A percentile compares a stretch with the other conserved stretches of the same genome.
These are phyloP conservation scores for Candida ipomoeae DNA, from an alignment of 805 yeast species.

Conservation along the genomic window DNA sequence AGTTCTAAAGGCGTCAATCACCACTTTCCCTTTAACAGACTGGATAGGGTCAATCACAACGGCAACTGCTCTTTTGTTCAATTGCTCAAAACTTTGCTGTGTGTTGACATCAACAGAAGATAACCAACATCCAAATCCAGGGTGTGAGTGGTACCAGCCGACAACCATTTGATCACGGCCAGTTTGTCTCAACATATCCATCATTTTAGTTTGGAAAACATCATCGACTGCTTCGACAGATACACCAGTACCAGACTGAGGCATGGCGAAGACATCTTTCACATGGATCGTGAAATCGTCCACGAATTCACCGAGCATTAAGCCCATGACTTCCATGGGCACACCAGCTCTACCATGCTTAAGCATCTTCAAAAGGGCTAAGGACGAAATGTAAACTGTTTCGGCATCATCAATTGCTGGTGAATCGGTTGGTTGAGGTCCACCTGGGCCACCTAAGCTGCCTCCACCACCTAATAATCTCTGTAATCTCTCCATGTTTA, in stretches of 20 bases:
- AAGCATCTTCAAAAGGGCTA: slow-evolving; percentile 93
- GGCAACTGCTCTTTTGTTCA: slow-evolving; percentile 94
- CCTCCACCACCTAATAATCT: slow-evolving; percentile 42
- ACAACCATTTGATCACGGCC: slow-evolving; percentile 99
- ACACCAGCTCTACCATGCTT: slow-evolving; percentile 94
- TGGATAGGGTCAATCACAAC: slow-evolving; percentile 98
- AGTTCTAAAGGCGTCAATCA: slow-evolving; percentile 95
- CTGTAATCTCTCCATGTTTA: slow-evolving; percentile 47
- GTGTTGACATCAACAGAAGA: slow-evolving; percentile 97
- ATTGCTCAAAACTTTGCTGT: slow-evolving; percentile 95
- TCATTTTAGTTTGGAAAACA: slow-evolving; percentile 97
- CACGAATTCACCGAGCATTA: slow-evolving; percentile 97
- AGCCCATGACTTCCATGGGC: slow-evolving; percentile 86
- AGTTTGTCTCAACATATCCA: slow-evolving; percentile 98
- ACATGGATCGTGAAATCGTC: slow-evolving; percentile 97
- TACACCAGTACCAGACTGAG: slow-evolving; percentile 97
- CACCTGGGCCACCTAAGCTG: slow-evolving; percentile 41
- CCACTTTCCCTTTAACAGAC: slow-evolving; percentile 97
- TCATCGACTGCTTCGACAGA: slow-evolving; percentile 99
- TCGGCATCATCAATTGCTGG: slow-evolving; percentile 93
- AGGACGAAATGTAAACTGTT: slow-evolving; percentile 92
- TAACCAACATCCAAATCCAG: slow-evolving; percentile 99
- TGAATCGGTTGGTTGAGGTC: slow-evolving; percentile 52
- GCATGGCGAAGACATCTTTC: slow-evolving; percentile 99
- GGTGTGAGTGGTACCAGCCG: slow-evolving; percentile 99